Evolutionary conservation across 306 rosid genomes (phyloP), one percentile per base, ranked within the genome.

Genomic region (Quercus parvula): DNA sequence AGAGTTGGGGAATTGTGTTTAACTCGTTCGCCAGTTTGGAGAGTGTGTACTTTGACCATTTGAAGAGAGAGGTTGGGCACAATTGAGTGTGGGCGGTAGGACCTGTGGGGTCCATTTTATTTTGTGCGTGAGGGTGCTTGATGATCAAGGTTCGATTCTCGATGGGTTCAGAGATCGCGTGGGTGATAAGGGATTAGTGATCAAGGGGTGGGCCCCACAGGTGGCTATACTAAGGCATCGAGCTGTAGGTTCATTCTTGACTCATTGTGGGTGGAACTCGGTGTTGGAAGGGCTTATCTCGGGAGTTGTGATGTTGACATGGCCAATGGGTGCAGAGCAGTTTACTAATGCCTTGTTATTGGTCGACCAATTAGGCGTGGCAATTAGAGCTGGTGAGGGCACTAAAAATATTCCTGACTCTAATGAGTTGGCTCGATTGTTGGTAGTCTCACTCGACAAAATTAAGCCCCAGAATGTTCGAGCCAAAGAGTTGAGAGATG

Each of bases 201-300:
- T 89, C 4, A 64, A 62, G 10, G 92, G 90, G 19, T 89, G 92
- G 89, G 87, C 90, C 0, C 90, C 92, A 3, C 89, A 89, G 69
- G 17, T 87, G 22, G 70, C 82, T 0, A 77, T 89, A 28, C 41
- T 86, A 71, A 35, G 73, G 2, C 92, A 89, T 73, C 61, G 85
- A 14, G 84, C 89, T 0, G 86, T 89, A 44, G 90, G 92, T 3
- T 6, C 78, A 62, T 89, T 89, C 58, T 10, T 89, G 86, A 89
- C 85, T 20, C 90, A 89, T 75, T 86, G 89, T 18, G 92, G 90
- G 4, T 89, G 92, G 92, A 89, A 89, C 85, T 89, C 92, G 22
- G 81, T 83, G 55, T 0, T 84, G 75, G 92, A 89, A 64, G 87
- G 83, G n/a, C 28, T 89, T 31, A 63, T 76, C 0, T 66, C 80